Percentiles rank a stretch among this genome's conserved stretches.
Evolutionary conservation across 1,284 basidiomycete species (phyloP).

Genomic region (Caloboletus firmus): DNA sequence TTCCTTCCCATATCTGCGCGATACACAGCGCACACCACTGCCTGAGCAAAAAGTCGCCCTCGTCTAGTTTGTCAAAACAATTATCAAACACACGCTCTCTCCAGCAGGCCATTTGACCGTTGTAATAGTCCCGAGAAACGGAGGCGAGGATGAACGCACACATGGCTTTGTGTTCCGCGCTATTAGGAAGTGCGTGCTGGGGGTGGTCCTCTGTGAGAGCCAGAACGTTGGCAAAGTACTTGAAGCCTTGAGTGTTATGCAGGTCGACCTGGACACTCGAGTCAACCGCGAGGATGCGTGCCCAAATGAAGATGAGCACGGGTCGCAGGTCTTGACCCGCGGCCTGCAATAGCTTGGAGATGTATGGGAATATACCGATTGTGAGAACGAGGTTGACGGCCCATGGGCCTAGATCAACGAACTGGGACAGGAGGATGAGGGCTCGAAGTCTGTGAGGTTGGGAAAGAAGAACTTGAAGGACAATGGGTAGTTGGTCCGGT

Average conservation of each 20-base stretch:
- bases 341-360: constrained; percentile 93
- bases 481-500: constrained; percentile 96
- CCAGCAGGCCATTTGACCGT: constrained; percentile 87
- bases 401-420: constrained; percentile 98
- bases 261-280: constrained; percentile 90
- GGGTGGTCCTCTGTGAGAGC: constrained; percentile 59
- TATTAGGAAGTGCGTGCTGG: constrained; percentile 73
- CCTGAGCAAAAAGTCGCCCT: constrained; percentile 87
- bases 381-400: constrained; percentile 95
- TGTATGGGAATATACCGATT: constrained; percentile 99
- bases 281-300: constrained; percentile 94
- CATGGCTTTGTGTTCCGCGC: constrained; percentile 97
- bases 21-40: constrained; percentile 96
- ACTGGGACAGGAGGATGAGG: constrained; percentile 94
- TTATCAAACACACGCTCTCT: constrained; percentile 86
- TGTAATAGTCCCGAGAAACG: constrained; percentile 84
- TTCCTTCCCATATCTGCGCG: constrained; percentile 92
- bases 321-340: constrained; percentile 94
- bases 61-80: constrained; percentile 85
- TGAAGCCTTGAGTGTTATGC: constrained; percentile 82
- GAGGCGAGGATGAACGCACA: constrained; percentile 97
- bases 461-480: constrained; percentile 94
- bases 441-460: constrained; percentile 96
- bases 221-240: constrained; percentile 86
- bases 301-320: constrained; percentile 99